Base-by-base conservation (phyloP, 805 yeast genomes). In the Yarrowia keelungensis region DNA sequence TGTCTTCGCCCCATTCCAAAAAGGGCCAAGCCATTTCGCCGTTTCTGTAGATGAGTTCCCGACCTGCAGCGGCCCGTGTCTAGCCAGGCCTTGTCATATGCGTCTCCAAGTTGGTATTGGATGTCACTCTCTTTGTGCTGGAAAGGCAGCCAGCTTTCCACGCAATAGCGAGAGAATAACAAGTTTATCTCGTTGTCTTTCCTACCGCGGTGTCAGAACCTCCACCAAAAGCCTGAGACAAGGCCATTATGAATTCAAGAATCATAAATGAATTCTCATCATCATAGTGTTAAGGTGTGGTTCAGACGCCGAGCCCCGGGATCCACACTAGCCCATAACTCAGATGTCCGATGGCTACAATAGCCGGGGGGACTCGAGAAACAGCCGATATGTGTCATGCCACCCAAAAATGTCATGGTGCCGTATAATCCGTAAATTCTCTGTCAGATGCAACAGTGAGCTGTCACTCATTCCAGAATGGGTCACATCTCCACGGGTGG, bases 61-160 rank as follows among this genome's bases (percentile, higher is more conserved):
- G 16, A 8, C 45, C 59, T 53, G 45, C 59, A 53, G 45, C 59
- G 59, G 59, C 32, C 59, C 59, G 59, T 8, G 56, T 9, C n/a
- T 16, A 15, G n/a, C 9, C 8, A 15, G 7, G 19, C 39, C 35
- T 49, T 50, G 56, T 16, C 22, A 32, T 7, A 10, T 35, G 41
- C 56, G 39, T 36, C 41, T 11, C 32, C 32, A 26, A 26, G 32
- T 26, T 10, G 56, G 15, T n/a, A 36, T 50, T 50, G 56, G 41
- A 16, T 53, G 59, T 22, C 59, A 53, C 32, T 36, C 15, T 16
- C 59, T 53, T 53, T 53, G 59, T 53, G 8, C 22, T 16, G 41
- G 10, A n/a, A 8, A 35, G 10, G 50, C 35, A 46, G 50, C 35
- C 50, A 22, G 32, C 35, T 19, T 22, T 46, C 32, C 50, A 46